Base-by-base conservation (phyloP, 2,329 filamentous ascomycete genomes). In the Neonectria neomacrospora region DNA sequence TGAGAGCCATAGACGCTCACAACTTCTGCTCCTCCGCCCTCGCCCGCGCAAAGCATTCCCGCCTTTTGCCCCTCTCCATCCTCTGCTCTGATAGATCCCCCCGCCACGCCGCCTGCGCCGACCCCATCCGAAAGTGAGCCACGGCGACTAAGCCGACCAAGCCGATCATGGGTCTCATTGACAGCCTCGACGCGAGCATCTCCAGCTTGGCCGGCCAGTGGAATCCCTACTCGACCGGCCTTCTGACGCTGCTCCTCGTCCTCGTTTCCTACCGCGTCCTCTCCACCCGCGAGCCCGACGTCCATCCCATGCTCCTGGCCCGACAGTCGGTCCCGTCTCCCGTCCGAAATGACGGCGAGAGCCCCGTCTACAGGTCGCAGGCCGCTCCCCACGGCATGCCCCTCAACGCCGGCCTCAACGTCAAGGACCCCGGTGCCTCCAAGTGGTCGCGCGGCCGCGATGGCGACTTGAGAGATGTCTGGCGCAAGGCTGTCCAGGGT, bases 381-480 rank as follows among this genome's bases (percentile, higher is more conserved):
- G 91, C 93, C 64, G 90, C 91, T 7, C 94, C 95, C 20, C 91
- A 96, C 79, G 93, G 94, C 72, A 94, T 93, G 81, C 90, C 91
- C 9, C 85, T 97, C 45, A 90, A 90, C 70, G 81, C 85, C 39
- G 93, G 94, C 5, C 83, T 97, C 51, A 93, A 92, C 69, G 91
- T 98, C 60, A 95, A 93, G 80, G 91, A 94, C 58, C 81, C 90
- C 0, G 91, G 90, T 45, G 88, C 91, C 48, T 91, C 92, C 50
- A 93, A 93, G 79, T 97, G 94, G 92, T 86, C 91, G 10, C 83
- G 86, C 60, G 95, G 95, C 52, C 89, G 91, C 59, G 90, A 97
- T 77, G 96, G 96, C 47, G 95, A 99, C 73, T 82, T 99, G 68
- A 87, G 95, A 58, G 95, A 99, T 78, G 84, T 99, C 60, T 99